phyloP scores from a whole-genome alignment of 345 rosid genomes.

The Populus alba region DNA sequence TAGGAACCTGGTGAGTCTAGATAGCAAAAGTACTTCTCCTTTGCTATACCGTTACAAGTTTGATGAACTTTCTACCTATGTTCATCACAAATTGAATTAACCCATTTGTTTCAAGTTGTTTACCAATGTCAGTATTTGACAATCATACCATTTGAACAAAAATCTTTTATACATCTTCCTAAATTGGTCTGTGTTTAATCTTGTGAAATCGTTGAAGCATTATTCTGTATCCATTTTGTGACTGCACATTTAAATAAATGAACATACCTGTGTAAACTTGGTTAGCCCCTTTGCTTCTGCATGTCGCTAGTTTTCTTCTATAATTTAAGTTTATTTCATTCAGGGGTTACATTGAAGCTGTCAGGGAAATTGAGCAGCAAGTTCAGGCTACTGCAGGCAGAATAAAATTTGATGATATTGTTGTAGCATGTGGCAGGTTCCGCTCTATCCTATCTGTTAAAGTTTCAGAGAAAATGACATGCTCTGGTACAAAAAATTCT shows the following conservation, averaged over 20 bases:
- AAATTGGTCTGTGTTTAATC: neutral
- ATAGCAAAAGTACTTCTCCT: neutral
- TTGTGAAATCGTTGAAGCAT: neutral
- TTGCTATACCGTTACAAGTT: neutral
- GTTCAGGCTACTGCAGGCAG: constrained; percentile 38
- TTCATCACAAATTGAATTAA: too few relatives aligned
- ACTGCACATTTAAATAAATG: neutral
- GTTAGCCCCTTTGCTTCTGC: neutral
- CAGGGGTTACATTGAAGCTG: constrained; percentile 93
- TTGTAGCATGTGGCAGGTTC: constrained; percentile 97
- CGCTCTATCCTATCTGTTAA: constrained; percentile 18
- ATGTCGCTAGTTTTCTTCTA: neutral
- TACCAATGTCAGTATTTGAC: too few relatives aligned
- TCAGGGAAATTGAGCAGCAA: constrained; percentile 85
- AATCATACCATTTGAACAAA: too few relatives aligned
- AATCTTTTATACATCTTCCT: too few relatives aligned
- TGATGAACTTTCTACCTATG: neutral
- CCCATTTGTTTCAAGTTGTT: too few relatives aligned
- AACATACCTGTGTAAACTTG: neutral
- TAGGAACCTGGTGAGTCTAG: constrained; percentile 86
- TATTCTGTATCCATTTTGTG: neutral
- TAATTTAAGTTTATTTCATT: neutral
- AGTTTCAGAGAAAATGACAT: too few relatives aligned
- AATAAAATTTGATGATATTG: constrained; percentile 74
- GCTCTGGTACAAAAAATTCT: neutral